Percentiles rank a stretch among this genome's conserved stretches.
These are phyloP conservation scores for Yamagishiella unicocca DNA, from an alignment of 139 green algal genomes.

Conservation along the genomic window DNA sequence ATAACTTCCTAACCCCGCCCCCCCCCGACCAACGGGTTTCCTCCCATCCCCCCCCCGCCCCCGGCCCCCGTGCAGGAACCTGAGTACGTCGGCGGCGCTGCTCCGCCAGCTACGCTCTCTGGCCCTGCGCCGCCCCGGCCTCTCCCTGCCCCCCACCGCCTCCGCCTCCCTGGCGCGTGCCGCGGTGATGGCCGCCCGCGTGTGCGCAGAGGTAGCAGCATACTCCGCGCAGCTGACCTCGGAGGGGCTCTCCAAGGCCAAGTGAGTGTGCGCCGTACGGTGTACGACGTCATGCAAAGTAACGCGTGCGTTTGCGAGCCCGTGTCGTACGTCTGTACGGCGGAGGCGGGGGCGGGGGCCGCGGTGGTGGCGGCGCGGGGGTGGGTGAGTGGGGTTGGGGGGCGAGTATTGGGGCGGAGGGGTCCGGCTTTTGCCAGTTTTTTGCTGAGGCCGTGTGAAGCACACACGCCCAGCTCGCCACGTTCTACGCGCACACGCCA, in stretches of 20 bases:
- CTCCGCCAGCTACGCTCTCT: neutral
- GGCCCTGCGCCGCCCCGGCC: neutral
- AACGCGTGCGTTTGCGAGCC: neutral
- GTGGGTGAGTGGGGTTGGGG: neutral
- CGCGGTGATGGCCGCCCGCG: neutral
- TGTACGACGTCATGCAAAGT: too few relatives aligned
- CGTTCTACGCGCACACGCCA: too few relatives aligned
- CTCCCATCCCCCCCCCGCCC: neutral
- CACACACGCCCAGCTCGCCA: too few relatives aligned
- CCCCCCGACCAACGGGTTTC: neutral
- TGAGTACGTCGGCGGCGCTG: neutral
- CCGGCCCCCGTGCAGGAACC: neutral
- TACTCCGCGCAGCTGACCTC: neutral
- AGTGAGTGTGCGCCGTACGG: too few relatives aligned
- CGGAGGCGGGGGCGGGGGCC: too few relatives aligned
- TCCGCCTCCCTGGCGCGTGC: neutral
- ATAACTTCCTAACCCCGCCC: neutral
- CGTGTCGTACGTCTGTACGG: too few relatives aligned
- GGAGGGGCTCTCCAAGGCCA: slow-evolving; percentile 1
- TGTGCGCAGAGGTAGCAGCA: neutral
- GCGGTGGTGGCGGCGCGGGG: too few relatives aligned
- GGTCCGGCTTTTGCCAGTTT: too few relatives aligned
- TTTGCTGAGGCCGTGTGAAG: too few relatives aligned
- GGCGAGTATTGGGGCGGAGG: too few relatives aligned
- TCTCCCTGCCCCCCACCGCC: neutral